These are phyloP conservation scores for Picochlorum sp. DNA, from an alignment of 139 green algal species.

Conservation along the genomic window DNA sequence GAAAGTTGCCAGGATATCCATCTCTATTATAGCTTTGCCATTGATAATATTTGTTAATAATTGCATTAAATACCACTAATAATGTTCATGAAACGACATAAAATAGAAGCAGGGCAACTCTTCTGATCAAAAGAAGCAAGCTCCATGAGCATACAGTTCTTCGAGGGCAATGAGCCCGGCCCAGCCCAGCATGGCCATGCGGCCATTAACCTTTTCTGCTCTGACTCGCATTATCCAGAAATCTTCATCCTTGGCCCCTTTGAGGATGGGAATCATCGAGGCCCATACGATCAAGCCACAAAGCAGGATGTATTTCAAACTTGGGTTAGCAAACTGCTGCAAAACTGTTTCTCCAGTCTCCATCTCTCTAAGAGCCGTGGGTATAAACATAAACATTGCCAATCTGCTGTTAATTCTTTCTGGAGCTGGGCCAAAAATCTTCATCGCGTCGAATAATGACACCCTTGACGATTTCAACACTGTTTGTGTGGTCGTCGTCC, in stretches of 20 bases:
- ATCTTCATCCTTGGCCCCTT: slow-evolving; percentile 54
- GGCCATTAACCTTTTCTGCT: slow-evolving; percentile 63
- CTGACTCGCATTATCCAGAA: slow-evolving; percentile 54
- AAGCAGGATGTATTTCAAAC: not conserved
- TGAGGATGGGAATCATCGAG: slow-evolving; percentile 55
- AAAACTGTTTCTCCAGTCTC: slow-evolving; percentile 33
- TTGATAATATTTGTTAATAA: too few relatives aligned
- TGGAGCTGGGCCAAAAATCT: slow-evolving; percentile 55
- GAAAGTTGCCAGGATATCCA: slow-evolving; percentile 12
- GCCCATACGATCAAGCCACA: slow-evolving; percentile 37
- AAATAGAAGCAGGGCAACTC: not conserved
- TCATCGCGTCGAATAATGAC: slow-evolving; percentile 34
- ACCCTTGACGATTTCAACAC: too few relatives aligned
- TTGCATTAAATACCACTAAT: too few relatives aligned
- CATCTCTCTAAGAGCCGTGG: slow-evolving; percentile 34
- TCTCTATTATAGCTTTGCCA: too few relatives aligned
- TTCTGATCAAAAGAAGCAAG: slow-evolving; percentile 44
- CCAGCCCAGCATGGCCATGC: slow-evolving; percentile 62
- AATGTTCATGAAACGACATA: not conserved
- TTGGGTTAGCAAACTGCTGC: slow-evolving; percentile 23
- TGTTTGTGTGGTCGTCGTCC: too few relatives aligned
- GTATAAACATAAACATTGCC: slow-evolving; percentile 66
- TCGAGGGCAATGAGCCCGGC: slow-evolving; percentile 42
- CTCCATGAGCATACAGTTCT: slow-evolving; percentile 22
- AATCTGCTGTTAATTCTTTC: slow-evolving; percentile 70